Percentiles rank a stretch among this genome's conserved stretches.
Evolutionary conservation across 805 yeast species (phyloP).

Genomic region (Cyberlindnera americana): DNA sequence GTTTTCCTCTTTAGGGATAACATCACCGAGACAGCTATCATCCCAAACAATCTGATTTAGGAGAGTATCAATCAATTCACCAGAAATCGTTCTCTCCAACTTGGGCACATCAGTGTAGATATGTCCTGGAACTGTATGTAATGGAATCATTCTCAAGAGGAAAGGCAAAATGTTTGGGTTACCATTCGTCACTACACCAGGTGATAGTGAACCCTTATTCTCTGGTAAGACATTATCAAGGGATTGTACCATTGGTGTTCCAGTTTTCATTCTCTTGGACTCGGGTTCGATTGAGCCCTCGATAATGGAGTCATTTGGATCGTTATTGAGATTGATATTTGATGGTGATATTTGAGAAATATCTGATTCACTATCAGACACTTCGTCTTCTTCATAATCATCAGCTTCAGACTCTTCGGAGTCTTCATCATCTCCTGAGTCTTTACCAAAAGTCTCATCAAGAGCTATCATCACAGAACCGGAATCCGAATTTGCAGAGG

Average conservation of each 20-base stretch:
- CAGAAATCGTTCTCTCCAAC: slow-evolving; percentile 22
- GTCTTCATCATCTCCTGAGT: slow-evolving; percentile 25
- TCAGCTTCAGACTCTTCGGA: slow-evolving; percentile 21
- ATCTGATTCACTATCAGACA: slow-evolving; percentile 6
- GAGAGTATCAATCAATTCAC: slow-evolving; percentile 29
- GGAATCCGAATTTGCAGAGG: slow-evolving; percentile 23
- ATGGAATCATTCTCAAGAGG: slow-evolving; percentile 59
- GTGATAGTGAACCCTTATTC: slow-evolving; percentile 6
- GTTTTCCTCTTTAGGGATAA: slow-evolving; percentile 4
- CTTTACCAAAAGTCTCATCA: slow-evolving; percentile 18
- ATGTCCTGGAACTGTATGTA: slow-evolving; percentile 55
- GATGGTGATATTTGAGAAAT: slow-evolving; percentile 2
- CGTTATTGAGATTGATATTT: background rate
- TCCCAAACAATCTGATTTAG: slow-evolving; percentile 27
- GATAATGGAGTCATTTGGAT: background rate
- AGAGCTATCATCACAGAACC: slow-evolving; percentile 11
- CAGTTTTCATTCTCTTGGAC: slow-evolving; percentile 14
- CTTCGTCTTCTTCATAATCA: slow-evolving; percentile 15
- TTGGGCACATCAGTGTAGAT: slow-evolving; percentile 40
- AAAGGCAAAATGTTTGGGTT: slow-evolving; percentile 67
- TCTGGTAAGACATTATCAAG: slow-evolving; percentile 2
- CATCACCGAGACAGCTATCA: slow-evolving; percentile 19
- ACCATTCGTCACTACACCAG: slow-evolving; percentile 33
- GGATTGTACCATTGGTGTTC: slow-evolving; percentile 5
- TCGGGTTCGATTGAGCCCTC: slow-evolving; percentile 20